Base-by-base conservation (phyloP, 75 land plant genomes). In the Pseudotsuga menziesii region DNA sequence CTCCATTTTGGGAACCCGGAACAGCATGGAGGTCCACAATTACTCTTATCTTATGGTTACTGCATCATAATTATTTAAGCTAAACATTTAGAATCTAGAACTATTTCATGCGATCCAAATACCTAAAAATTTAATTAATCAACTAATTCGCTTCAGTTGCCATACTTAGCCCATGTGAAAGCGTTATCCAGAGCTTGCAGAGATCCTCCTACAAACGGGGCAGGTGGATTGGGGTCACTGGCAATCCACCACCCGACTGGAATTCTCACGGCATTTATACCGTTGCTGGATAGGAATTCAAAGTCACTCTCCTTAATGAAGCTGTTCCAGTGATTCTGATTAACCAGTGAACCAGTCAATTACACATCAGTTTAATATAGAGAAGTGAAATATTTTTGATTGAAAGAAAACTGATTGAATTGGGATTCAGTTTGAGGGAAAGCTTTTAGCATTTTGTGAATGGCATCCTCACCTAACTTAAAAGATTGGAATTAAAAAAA, bases 171-270 rank as follows among this genome's bases (percentile, higher is more conserved):
- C 97, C 94, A 94, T 2, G 22, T 3, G 82, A 94, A 94, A n/a
- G 97, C 97, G 56, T 87, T 92, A 81, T 94, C 94, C 55, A 94
- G 71, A 4, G 90, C 90, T n/a, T 79, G 20, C 26, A 93, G 79
- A 29, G 96, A 93, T 12, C 96, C 96, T 5, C 84, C 88, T n/a
- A 93, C 92, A 58, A 80, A 93, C 59, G 92, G 97, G 23, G 27
- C 5, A 1, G 92, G 92, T 0, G 97, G 94, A 7, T 75, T 61
- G 16, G 87, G 86, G 72, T 85, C 94, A 32, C 78, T 76, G 4
- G 85, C 87, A 58, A 90, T 94, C 97, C 95, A 94, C 93, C 93
- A 94, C 3, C 97, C 97, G 22, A 94, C 93, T 6, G 97, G 97
- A 74, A 94, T 87, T 58, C 97, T 82, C 67, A 94, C 95, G 0